Evolutionary conservation across 768 basidiomycete species (phyloP).

Genomic region (Russula virescens): DNA sequence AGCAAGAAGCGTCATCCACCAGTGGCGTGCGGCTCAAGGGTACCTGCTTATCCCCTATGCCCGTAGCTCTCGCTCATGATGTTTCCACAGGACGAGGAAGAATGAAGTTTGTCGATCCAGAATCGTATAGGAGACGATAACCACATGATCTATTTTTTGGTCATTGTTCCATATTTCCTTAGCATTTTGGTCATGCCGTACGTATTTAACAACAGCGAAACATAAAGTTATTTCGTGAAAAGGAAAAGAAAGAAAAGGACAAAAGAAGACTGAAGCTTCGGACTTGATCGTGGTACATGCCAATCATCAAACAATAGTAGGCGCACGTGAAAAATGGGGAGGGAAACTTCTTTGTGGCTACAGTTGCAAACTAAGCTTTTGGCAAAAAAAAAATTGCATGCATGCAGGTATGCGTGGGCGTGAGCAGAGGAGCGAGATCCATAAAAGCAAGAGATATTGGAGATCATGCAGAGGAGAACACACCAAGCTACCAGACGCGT

Average conservation of each 20-base stretch:
- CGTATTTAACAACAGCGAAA: conserved; percentile 14
- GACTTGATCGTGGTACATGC: conserved; percentile 17
- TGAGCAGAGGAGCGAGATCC: conserved; percentile 20
- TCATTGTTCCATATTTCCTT: background rate
- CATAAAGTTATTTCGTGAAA: conserved; percentile 21
- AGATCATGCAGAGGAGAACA: conserved; percentile 15
- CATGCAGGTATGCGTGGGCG: conserved; percentile 23
- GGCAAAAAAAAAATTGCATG: conserved; percentile 15
- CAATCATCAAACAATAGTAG: conserved; percentile 13
- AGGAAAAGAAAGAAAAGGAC: background rate
- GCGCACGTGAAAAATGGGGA: background rate
- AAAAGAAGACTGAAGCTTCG: no score
- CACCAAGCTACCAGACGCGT: conserved; percentile 14
- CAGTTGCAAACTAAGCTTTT: conserved; percentile 15
- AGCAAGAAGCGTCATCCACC: conserved; percentile 30
- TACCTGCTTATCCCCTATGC: conserved; percentile 23
- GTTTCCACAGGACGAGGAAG: conserved; percentile 47
- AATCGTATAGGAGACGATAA: conserved; percentile 33
- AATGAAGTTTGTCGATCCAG: conserved; percentile 65
- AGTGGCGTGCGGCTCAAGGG: conserved; percentile 65
- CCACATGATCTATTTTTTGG: conserved; percentile 1
- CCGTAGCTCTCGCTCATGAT: background rate
- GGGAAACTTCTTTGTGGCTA: conserved; percentile 1
- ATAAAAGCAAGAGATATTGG: conserved; percentile 17
- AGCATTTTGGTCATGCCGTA: background rate